Base-by-base conservation (phyloP, 495 filamentous ascomycete species). In the Usnea hakonensis region DNA sequence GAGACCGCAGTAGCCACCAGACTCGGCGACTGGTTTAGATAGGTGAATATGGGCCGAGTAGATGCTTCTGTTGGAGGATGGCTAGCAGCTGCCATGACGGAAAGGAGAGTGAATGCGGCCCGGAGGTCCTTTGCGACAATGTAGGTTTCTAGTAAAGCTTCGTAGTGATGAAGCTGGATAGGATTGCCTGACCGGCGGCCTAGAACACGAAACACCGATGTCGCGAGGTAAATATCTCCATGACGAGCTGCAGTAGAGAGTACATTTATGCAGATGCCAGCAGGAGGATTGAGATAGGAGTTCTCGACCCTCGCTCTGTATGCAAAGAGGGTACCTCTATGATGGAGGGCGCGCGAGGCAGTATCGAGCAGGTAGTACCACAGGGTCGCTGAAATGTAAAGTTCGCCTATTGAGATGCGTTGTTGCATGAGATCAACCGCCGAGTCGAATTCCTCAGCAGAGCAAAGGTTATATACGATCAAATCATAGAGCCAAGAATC, bases 401-500 rank as follows among this genome's bases (percentile, higher is more conserved):
- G 68, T 55, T 77, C 77, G 37, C 78, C 76, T 21, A 74, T 67
- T 0, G 79, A 71, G 1, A 76, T 57, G 28, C 83, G 80, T 48
- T 81, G 72, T 35, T 78, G 78, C 70, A 93, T 77, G 46, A 95
- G 71, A 43, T 77, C 75, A 48, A 89, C 72, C 13, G 90, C 87
- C 67, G 91, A 88, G 57, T 92, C 87, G 32, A 90, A 75, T 68
- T 95, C 92, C 14, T 83, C 81, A 40, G 79, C 74, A 32, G 85
- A 83, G 63, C 83, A 86, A 43, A 96, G 80, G 33, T 78, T 80
- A 64, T 86, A 89, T 52, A 90, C 78, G 37, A 90, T 78, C 61
- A 89, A 79, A 68, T 90, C 88, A 66, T 87, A 84, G 13, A 96
- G 77, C 89, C 90, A 96, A 6, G 71, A 64, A 44, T 86, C 80